phyloP scores from a whole-genome alignment of 2,329 filamentous ascomycete genomes.

The Xylaria sp. region DNA sequence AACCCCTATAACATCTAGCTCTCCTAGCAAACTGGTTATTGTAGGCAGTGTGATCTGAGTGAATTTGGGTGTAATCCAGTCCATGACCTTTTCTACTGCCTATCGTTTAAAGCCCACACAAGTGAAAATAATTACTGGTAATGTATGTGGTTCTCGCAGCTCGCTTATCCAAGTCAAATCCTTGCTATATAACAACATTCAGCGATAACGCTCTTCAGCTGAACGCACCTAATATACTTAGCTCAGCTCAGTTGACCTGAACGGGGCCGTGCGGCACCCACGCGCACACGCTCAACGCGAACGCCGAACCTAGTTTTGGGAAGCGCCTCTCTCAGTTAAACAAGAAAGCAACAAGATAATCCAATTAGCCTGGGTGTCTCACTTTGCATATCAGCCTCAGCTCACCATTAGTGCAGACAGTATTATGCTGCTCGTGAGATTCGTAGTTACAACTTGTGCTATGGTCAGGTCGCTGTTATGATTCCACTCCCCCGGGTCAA shows the following conservation, averaged over 20 bases:
- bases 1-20: no score
- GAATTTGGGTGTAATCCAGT: no score
- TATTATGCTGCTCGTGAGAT: neutral
- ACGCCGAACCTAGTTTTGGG: neutral
- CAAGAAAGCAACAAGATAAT: neutral
- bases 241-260: no score
- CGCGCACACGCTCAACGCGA: neutral
- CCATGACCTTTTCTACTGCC: no score
- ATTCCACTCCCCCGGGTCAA: neutral
- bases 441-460: neutral
- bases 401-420: neutral
- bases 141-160: no score
- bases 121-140: no score
- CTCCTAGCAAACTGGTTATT: no score
- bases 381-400: constrained; percentile 22
- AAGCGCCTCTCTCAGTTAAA: neutral
- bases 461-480: neutral
- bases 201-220: neutral
- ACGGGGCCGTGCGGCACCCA: neutral
- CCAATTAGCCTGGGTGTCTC: constrained; percentile 1
- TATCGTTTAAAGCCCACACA: no score
- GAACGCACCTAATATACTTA: neutral
- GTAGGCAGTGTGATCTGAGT: no score
- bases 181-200: no score
- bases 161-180: no score